These are phyloP conservation scores for Bipolaris zeicola DNA, from an alignment of 2,329 filamentous ascomycete genomes.

Conservation along the genomic window DNA sequence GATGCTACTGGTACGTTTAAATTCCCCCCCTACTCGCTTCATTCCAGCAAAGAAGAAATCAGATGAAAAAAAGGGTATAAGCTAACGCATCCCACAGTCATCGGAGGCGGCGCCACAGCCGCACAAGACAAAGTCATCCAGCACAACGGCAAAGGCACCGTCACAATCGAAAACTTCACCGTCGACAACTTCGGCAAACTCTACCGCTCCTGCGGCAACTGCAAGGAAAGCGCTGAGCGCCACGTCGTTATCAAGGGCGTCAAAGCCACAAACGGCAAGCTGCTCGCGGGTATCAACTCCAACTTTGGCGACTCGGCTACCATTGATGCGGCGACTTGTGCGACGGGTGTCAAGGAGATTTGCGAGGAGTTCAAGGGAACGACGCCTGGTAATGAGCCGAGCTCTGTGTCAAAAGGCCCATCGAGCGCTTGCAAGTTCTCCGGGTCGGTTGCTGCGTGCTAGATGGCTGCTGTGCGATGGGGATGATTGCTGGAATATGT, in stretches of 20 bases:
- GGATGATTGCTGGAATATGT: neutral
- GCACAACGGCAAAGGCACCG: slow-evolving; percentile 50
- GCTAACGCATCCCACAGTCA: slow-evolving; percentile 27
- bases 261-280: slow-evolving; percentile 50
- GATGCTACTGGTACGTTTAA: slow-evolving; percentile 12
- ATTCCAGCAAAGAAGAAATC: neutral
- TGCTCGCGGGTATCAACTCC: slow-evolving; percentile 57
- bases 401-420: slow-evolving; percentile 31
- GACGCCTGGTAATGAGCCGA: slow-evolving; percentile 36
- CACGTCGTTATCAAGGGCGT: slow-evolving; percentile 54
- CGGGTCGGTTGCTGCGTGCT: slow-evolving; percentile 29
- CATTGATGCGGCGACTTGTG: slow-evolving; percentile 47
- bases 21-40: neutral
- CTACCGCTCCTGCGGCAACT: slow-evolving; percentile 56
- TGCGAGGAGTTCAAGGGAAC: slow-evolving; percentile 45
- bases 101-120: slow-evolving; percentile 48
- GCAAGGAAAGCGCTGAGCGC: slow-evolving; percentile 54
- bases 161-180: slow-evolving; percentile 46
- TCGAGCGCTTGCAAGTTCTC: slow-evolving; percentile 39
- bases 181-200: slow-evolving; percentile 47
- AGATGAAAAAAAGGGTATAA: too few species aligned
- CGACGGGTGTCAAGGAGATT: slow-evolving; percentile 35
- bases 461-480: slow-evolving; percentile 2
- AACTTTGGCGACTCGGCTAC: slow-evolving; percentile 60
- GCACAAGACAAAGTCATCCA: slow-evolving; percentile 53